Base-by-base conservation (phyloP, 2,329 filamentous ascomycete species). In the Exutisphaerella laricina region DNA sequence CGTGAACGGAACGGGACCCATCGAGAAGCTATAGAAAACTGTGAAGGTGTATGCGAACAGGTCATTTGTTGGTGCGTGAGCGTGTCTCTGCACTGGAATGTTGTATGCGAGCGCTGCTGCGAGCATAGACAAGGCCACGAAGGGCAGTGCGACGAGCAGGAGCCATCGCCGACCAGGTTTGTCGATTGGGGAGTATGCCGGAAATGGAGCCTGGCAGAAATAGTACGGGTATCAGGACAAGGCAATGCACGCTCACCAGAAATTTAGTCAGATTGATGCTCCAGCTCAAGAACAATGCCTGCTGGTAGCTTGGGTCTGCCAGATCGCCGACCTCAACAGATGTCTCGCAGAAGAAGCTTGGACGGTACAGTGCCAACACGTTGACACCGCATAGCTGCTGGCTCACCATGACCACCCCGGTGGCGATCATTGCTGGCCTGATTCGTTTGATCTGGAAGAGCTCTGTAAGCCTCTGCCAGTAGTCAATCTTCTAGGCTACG, bases 1-100 rank as follows among this genome's bases (percentile, higher is more conserved):
- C 0, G 78, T 77, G 57, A 81, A 85, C 0, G 81, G 80, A 5
- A 85, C 81, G 4, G 77, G 66, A 3, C 67, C 68, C 53, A 67
- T 61, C 14, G 64, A 65, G 8, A 28, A 39, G 4, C 26, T 29
- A 16, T 56, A 58, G 43, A 61, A 55, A 20, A 53, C 43, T 33
- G 70, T 70, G 49, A 76, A 79, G 1, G 79, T 60, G 55, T 75
- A 78, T 4, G 77, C 64, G 51, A 79, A 79, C 21, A 78, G 59
- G 1, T 74, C 74, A 10, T 80, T 72, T 7, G 78, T 51, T 0
- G 71, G 70, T 0, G 73, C 57, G 28, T 72, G 68, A 2, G 71
- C 68, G 8, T 17, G 12, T 17, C 58, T 65, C 0, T 54, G 55
- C 2, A 51, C 49, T 0, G 69, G 65, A 12, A 79, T 75, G 34